These are phyloP conservation scores for Torulaspora pretoriensis DNA, from an alignment of 1,139 yeast species.

Conservation along the genomic window DNA sequence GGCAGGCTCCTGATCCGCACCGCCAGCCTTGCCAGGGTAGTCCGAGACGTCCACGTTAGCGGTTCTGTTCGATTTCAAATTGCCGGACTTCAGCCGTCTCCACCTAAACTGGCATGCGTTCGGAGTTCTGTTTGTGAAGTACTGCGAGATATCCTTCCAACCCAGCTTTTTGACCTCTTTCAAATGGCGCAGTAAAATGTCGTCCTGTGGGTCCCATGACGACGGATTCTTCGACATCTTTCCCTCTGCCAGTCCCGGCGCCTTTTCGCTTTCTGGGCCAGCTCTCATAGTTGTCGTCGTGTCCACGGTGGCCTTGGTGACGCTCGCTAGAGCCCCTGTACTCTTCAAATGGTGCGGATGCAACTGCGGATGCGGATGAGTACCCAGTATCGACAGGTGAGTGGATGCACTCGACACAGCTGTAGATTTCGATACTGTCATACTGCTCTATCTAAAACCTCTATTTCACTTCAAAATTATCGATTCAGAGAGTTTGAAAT, in stretches of 20 bases:
- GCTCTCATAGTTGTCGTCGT: slow-evolving; percentile 8
- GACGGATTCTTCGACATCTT: slow-evolving; percentile 46
- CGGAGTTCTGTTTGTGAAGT: slow-evolving; percentile 65
- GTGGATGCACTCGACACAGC: slow-evolving; percentile 16
- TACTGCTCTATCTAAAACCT: slow-evolving; percentile 1
- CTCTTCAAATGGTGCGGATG: slow-evolving; percentile 18
- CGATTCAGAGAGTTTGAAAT: background rate
- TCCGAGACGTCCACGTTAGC: slow-evolving; percentile 30
- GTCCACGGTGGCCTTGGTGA: slow-evolving; percentile 16
- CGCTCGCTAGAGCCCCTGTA: slow-evolving; percentile 11
- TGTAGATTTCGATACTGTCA: slow-evolving; percentile 23
- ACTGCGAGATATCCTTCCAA: slow-evolving; percentile 71
- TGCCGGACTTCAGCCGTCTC: slow-evolving; percentile 65
- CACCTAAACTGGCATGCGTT: slow-evolving; percentile 78
- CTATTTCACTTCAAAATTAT: background rate
- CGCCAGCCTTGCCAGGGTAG: slow-evolving; percentile 15
- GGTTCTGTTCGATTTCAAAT: slow-evolving; percentile 52
- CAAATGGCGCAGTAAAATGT: slow-evolving; percentile 58
- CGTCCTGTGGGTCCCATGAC: slow-evolving; percentile 76
- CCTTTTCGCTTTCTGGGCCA: slow-evolving; percentile 5
- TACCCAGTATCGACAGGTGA: slow-evolving; percentile 18
- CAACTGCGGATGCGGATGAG: slow-evolving; percentile 24
- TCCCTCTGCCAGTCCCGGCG: slow-evolving; percentile 5
- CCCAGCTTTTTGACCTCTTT: slow-evolving; percentile 70
- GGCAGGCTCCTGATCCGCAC: background rate